These are phyloP conservation scores for Baeospora myosura DNA, from an alignment of 1,284 basidiomycete species.

Conservation along the genomic window DNA sequence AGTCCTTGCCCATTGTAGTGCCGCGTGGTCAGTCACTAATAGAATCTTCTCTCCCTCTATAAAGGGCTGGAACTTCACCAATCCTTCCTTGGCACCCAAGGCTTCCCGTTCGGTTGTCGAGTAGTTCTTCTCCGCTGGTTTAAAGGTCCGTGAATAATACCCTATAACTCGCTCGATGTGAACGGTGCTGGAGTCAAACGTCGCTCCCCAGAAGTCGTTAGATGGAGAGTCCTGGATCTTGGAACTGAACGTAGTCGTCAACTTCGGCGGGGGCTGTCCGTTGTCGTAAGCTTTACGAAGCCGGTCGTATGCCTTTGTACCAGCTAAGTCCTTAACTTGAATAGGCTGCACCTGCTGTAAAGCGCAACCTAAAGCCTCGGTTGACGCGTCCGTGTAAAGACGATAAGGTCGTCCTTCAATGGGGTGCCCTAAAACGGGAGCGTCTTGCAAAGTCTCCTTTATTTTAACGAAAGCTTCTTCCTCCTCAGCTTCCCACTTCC, in stretches of 20 bases:
- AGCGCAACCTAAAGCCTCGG: not conserved
- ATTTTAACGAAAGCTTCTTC: not conserved
- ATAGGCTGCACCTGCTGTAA: conserved; percentile 4
- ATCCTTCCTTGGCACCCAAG: not conserved
- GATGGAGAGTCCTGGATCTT: too few species aligned
- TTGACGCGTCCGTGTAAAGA: not conserved
- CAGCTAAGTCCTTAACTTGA: not conserved
- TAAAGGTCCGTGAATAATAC: not conserved
- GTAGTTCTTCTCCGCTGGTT: not conserved
- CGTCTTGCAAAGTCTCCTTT: not conserved
- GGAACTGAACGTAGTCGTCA: not conserved
- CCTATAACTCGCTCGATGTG: not conserved
- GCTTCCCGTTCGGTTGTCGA: not conserved
- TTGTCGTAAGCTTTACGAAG: not conserved
- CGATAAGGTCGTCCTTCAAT: not conserved
- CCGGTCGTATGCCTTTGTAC: not conserved
- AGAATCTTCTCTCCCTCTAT: not conserved
- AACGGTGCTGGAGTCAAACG: too few species aligned
- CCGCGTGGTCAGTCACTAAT: not conserved
- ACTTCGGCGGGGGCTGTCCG: not conserved
- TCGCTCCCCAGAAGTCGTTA: not conserved
- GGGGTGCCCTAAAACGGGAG: not conserved
- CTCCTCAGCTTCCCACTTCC: not conserved
- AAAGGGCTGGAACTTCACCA: too few species aligned
- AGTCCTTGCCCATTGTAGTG: not conserved